Base-by-base conservation (phyloP, 495 filamentous ascomycete species). In the Hyaloscypha bicolor region DNA sequence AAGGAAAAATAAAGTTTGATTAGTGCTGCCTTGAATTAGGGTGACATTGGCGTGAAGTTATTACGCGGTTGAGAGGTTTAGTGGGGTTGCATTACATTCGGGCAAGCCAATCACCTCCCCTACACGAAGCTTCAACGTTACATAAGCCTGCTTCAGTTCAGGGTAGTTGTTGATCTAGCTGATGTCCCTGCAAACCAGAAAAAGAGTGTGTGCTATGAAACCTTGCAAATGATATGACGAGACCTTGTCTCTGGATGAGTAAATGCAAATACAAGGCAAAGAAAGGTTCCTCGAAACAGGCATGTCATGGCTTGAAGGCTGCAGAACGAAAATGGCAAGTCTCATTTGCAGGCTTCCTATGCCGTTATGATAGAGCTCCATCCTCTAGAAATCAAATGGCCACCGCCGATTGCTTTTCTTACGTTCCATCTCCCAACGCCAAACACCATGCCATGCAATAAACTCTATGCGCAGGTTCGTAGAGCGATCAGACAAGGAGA, bases 401-500 rank as follows among this genome's bases (percentile, higher is more conserved):
- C 25, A 4, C 29, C 29, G n/a, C n/a, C 33, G 35, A 37, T 37
- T 37, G 35, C 35, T 37, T 37, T 37, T 37, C 58, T 55, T 32
- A 35, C 16, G 19, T 33, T 55, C 9, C 32, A 9, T 48, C 22
- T 30, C 52, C 31, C 63, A 59, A 59, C 61, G 61, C 42, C 61
- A 30, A 59, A 65, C 62, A 37, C 63, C 63, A 58, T 58, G 52
- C 62, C n/a, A 64, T 64, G 62, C 51, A 64, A 64, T 57, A 37
- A 42, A 22, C 11, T 22, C 14, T 16, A 63, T 16, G 16, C 39
- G 52, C 39, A 5, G 22, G 35, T 19, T 32, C 42, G 22, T 48
- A 12, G 16, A 48, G 16, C 16, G 16, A 52, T 63, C 30, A 63
- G 14, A 53, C 42, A 1, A 52, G 59, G 21, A 61, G 21, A 32